Percentiles rank a stretch among this genome's conserved stretches.
phyloP scores from a whole-genome alignment of 768 basidiomycete genomes.

The Boletus insuetus region DNA sequence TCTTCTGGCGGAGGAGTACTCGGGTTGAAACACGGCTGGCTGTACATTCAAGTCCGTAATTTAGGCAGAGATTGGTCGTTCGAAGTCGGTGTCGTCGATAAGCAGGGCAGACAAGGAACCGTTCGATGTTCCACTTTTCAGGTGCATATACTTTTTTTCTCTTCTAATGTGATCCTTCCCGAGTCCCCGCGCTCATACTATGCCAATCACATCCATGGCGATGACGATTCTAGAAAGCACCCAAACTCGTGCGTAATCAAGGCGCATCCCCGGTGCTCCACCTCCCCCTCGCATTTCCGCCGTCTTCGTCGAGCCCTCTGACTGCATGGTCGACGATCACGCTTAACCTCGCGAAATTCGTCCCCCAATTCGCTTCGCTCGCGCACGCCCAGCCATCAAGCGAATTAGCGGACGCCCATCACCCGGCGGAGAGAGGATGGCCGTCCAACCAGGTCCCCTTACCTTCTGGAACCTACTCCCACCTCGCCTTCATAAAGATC shows the following conservation, averaged over 20 bases:
- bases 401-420: conserved; percentile 20
- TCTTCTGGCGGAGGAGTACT: conserved; percentile 33
- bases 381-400: conserved; percentile 30
- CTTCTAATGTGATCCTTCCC: background rate
- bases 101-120: conserved; percentile 52
- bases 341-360: conserved; percentile 56
- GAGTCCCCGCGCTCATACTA: background rate
- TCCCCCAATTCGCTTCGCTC: conserved; percentile 59
- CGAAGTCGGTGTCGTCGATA: conserved; percentile 73
- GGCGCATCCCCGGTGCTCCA: conserved; percentile 58
- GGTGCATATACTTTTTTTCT: conserved; percentile 38
- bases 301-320: conserved; percentile 50
- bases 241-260: conserved; percentile 43
- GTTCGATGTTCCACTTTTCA: conserved; percentile 78
- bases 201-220: conserved; percentile 7
- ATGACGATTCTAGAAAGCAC: conserved; percentile 45
- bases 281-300: conserved; percentile 66
- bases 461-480: conserved; percentile 59
- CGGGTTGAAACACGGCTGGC: conserved; percentile 67
- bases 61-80: conserved; percentile 69
- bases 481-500: conserved; percentile 70
- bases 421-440: conserved; percentile 21
- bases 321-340: conserved; percentile 70
- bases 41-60: conserved; percentile 73
- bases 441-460: conserved; percentile 21